These are phyloP conservation scores for Lyophyllum decastes DNA, from an alignment of 768 basidiomycete genomes.

Conservation along the genomic window DNA sequence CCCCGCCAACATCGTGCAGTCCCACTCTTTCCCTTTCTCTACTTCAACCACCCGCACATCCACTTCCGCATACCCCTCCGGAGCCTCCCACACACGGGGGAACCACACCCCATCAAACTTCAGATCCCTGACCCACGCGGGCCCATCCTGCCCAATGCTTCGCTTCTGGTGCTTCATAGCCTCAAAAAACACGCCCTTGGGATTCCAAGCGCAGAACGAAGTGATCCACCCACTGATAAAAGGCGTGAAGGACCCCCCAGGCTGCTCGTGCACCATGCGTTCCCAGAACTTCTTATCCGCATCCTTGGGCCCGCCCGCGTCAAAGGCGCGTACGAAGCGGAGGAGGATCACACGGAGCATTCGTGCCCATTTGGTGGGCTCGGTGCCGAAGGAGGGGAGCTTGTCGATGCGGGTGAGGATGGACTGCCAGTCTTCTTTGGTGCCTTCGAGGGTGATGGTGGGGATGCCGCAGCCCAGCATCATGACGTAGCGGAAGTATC, in stretches of 20 bases:
- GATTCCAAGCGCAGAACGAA: conserved; percentile 31
- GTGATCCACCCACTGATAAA: conserved; percentile 41
- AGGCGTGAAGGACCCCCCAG: conserved; percentile 21
- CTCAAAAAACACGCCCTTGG: background rate
- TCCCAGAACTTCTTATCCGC: conserved; percentile 39
- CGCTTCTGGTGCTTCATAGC: background rate
- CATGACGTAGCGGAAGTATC: conserved; percentile 38
- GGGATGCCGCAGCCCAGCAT: conserved; percentile 40
- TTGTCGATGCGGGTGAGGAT: background rate
- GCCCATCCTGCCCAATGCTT: background rate
- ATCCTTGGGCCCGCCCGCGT: conserved; percentile 9
- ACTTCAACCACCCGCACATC: background rate
- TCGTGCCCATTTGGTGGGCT: conserved; percentile 34
- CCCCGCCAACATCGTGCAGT: background rate
- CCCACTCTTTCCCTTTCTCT: background rate
- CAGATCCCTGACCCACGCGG: background rate
- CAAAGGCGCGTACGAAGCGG: conserved; percentile 36
- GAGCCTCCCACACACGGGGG: background rate
- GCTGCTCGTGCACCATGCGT: conserved; percentile 18
- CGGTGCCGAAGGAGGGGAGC: conserved; percentile 2
- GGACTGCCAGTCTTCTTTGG: conserved; percentile 29
- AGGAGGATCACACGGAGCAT: conserved; percentile 41
- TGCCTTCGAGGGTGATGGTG: conserved; percentile 45
- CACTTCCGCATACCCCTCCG: background rate
- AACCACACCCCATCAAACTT: background rate